Evolutionary conservation across 164 flowering plant genomes (phyloP).

Genomic region (Pachysandra terminalis): DNA sequence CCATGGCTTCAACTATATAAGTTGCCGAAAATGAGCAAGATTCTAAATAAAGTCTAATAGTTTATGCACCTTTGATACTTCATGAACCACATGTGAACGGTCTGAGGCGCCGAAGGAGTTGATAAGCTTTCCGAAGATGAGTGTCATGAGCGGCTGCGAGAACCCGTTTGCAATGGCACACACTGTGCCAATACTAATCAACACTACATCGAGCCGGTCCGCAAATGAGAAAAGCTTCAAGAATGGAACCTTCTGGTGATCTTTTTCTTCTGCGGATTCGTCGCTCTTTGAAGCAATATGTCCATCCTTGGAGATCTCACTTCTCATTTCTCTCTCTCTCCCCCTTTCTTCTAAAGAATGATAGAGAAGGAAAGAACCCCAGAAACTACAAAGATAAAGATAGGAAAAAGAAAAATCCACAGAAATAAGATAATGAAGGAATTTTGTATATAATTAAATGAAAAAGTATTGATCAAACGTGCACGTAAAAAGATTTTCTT

Average conservation of each 20-base stretch:
- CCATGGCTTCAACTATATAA: neutral
- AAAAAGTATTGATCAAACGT: too few relatives aligned
- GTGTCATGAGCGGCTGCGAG: constrained; percentile 20
- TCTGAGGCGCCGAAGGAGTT: constrained; percentile 16
- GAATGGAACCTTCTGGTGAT: constrained; percentile 8
- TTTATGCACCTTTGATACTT: constrained; percentile 20
- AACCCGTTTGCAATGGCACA: constrained; percentile 17
- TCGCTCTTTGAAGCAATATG: neutral
- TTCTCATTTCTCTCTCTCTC: neutral
- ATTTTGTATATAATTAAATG: too few relatives aligned
- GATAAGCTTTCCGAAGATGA: constrained; percentile 12
- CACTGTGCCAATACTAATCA: constrained; percentile 18
- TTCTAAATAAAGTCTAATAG: too few relatives aligned
- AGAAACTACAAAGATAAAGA: too few relatives aligned
- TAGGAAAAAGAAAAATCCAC: neutral
- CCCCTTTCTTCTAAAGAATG: too few relatives aligned
- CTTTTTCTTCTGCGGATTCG: neutral
- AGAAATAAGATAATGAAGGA: too few relatives aligned
- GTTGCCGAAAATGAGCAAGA: neutral
- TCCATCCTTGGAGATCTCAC: neutral
- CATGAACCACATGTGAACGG: constrained; percentile 7
- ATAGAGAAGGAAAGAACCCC: too few relatives aligned
- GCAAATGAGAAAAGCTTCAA: constrained; percentile 22
- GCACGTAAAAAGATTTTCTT: too few relatives aligned
- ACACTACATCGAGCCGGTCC: constrained; percentile 1